These are phyloP conservation scores for Mrakia blollopis DNA, from an alignment of 768 basidiomycete genomes.

Conservation along the genomic window DNA sequence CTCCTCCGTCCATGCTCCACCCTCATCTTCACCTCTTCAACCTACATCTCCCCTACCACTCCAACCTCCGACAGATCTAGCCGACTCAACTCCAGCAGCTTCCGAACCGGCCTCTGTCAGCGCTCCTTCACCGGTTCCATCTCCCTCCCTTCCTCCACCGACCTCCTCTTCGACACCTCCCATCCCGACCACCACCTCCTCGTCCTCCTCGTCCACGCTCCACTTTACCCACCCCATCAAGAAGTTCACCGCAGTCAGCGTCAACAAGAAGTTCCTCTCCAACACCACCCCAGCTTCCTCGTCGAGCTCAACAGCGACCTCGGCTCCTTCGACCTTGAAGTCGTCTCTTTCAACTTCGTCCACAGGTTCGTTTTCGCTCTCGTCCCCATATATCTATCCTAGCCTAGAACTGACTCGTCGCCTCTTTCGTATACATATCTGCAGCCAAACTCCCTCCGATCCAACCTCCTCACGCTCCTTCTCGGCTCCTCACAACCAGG, in stretches of 20 bases:
- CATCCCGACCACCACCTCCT: conserved; percentile 3
- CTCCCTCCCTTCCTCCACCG: conserved; percentile 39
- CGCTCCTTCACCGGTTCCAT: conserved; percentile 42
- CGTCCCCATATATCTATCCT: background rate
- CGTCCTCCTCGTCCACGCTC: background rate
- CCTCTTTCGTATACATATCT: background rate
- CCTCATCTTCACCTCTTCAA: background rate
- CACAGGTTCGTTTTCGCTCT: background rate
- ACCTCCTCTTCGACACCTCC: conserved; percentile 4
- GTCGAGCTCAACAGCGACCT: background rate
- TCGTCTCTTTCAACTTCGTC: background rate
- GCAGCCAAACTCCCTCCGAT: conserved; percentile 50
- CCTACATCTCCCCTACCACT: background rate
- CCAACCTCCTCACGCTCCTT: conserved; percentile 54
- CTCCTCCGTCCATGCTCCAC: background rate
- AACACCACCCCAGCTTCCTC: conserved; percentile 46
- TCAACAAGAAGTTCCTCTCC: conserved; percentile 94
- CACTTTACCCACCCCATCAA: conserved; percentile 48
- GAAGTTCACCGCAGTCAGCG: conserved; percentile 81
- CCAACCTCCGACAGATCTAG: background rate
- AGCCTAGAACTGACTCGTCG: background rate
- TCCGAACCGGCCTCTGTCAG: background rate
- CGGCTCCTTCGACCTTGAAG: background rate
- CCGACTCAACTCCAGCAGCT: background rate
- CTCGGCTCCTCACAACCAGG: conserved; percentile 79